Evolutionary conservation across 2,329 filamentous ascomycete species (phyloP), one percentile per base, ranked within the genome.

Genomic region (Onygena corvina): DNA sequence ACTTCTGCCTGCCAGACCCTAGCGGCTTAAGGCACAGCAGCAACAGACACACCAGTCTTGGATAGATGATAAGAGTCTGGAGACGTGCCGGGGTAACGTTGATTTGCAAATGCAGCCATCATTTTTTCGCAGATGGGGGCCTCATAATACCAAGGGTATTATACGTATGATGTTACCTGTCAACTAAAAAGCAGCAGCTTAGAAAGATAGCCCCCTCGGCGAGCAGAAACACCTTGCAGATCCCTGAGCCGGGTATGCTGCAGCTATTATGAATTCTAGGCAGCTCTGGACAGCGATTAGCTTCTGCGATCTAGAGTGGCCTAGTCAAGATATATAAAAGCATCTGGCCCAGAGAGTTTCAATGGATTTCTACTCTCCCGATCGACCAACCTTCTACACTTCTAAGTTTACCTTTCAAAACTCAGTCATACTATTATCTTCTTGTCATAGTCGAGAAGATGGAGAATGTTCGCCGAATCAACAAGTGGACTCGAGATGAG

Each of bases 401-500:
- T 42, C 38, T 25, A 42, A 42, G 38, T 42, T 42, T 29, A 42
- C 38, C 12, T 14, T 23, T 6, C n/a, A 42, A 25, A 42, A 25
- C 21, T n/a, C 38, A 29, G 38, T 42, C 38, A 27, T 23, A 27
- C 38, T 27, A 29, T 42, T 9, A 21, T 23, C 18, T 23, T 4
- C 35, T 20, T 40, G 7, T 27, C 11, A 8, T n/a, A 14, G 14
- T 14, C 12, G 11, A n/a, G 16, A n/a, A 14, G 25, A 46, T 46
- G 42, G 42, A 46, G 30, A 2, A 14, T 20, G 42, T 46, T 31
- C 42, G 42, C 16, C 25, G 27, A 18, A 27, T 46, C 20, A 46
- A 46, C 18, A 14, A 16, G n/a, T 47, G 46, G 46, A 47, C 46
- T 18, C 46, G 36, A n/a, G 46, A 47, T 12, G 46, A 47, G 33